A percentile compares a stretch with the other conserved stretches of the same genome.
These are phyloP conservation scores for Boletus holoroseus DNA, from an alignment of 1,284 basidiomycete species.

Conservation along the genomic window DNA sequence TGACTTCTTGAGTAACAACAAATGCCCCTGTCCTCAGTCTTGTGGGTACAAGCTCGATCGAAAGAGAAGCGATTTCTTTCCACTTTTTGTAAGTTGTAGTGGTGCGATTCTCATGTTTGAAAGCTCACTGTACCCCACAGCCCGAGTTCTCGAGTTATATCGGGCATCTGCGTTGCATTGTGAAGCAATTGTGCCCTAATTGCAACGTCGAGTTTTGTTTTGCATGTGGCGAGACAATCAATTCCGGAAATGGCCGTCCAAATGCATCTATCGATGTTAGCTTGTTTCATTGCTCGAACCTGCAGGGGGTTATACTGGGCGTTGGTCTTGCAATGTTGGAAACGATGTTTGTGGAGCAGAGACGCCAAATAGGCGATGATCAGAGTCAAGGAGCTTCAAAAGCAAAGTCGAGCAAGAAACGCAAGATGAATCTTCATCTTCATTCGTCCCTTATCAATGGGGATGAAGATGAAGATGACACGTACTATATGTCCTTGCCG, in stretches of 20 bases:
- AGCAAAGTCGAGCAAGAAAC: slow-evolving; percentile 45
- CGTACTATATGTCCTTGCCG: slow-evolving; percentile 40
- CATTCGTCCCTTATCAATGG: slow-evolving; percentile 32
- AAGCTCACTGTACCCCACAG: slow-evolving; percentile 37
- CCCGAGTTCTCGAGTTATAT: slow-evolving; percentile 68
- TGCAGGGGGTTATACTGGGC: slow-evolving; percentile 83
- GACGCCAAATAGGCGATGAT: slow-evolving; percentile 38
- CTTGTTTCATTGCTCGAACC: slow-evolving; percentile 80
- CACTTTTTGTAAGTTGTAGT: slow-evolving; percentile 61
- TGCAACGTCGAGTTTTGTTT: slow-evolving; percentile 72
- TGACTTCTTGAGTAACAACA: slow-evolving; percentile 58
- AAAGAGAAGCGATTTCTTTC: slow-evolving; percentile 73
- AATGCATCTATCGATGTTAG: slow-evolving; percentile 43
- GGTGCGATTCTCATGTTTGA: neutral
- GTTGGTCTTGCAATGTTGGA: slow-evolving; percentile 80
- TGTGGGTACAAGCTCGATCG: slow-evolving; percentile 60
- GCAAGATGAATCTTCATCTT: slow-evolving; percentile 41
- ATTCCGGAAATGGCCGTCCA: slow-evolving; percentile 39
- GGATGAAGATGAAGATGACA: slow-evolving; percentile 54
- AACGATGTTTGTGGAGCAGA: slow-evolving; percentile 58
- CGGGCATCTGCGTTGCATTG: slow-evolving; percentile 52
- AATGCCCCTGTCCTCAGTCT: slow-evolving; percentile 64
- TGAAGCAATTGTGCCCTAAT: slow-evolving; percentile 55
- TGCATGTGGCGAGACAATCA: slow-evolving; percentile 75
- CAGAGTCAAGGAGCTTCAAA: slow-evolving; percentile 34